Conservation (phyloP, 108 stramenopile genomes). For the Skeletonema costatum region DNA sequence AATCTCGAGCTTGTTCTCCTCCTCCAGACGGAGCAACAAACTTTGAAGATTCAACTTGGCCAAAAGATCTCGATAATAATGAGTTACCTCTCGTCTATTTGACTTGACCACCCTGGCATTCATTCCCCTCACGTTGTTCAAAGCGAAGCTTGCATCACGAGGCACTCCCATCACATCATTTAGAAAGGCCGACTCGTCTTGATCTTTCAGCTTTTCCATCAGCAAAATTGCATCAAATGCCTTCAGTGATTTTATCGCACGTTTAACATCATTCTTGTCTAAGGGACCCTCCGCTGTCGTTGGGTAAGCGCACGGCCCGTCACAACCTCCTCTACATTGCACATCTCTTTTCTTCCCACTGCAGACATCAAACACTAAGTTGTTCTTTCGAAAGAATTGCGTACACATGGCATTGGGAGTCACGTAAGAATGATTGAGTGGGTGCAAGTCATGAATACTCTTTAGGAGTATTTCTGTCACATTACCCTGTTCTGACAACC, state of each 20-base stretch:
- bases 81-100: conserved; percentile 23
- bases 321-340: conserved; percentile 21
- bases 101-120: conserved; percentile 17
- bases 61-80: conserved; percentile 36
- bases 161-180: conserved; percentile 37
- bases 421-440: conserved; percentile 2
- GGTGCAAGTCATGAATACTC: conserved; percentile 14
- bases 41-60: not conserved
- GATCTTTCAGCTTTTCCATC: conserved; percentile 20
- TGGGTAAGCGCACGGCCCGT: conserved; percentile 36
- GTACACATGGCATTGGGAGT: conserved; percentile 12
- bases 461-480: not conserved
- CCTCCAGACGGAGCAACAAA: conserved; percentile 1
- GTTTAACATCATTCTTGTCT: conserved; percentile 5
- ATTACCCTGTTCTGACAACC: not conserved
- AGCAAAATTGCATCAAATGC: conserved; percentile 24
- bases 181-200: conserved; percentile 24
- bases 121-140: not conserved
- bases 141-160: conserved; percentile 25
- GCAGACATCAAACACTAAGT: conserved; percentile 10
- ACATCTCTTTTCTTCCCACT: not conserved
- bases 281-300: conserved; percentile 20
- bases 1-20: conserved; percentile 24
- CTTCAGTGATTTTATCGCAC: conserved; percentile 21
- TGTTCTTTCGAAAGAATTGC: conserved; percentile 8